Percentiles rank a stretch among this genome's conserved stretches.
Conservation (phyloP, 2,329 filamentous ascomycete genomes). For the Colletotrichum eremochloae region DNA sequence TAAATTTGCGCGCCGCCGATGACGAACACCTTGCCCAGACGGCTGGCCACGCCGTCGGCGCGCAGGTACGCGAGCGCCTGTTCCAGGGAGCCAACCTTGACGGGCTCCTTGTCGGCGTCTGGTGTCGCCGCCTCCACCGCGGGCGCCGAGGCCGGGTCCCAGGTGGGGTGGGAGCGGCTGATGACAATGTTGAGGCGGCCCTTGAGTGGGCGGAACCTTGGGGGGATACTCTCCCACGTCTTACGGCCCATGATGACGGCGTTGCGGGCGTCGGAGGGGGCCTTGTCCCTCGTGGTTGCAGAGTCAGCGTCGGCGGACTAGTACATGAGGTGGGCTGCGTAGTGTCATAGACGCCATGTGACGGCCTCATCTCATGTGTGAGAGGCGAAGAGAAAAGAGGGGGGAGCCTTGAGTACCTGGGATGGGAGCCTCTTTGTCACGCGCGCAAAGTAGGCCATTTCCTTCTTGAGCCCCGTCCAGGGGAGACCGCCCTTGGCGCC, state of each 20-base stretch:
- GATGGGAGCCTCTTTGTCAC: slow-evolving; percentile 79
- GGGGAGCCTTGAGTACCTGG: slow-evolving; percentile 48
- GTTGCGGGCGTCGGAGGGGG: slow-evolving; percentile 62
- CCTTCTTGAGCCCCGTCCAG: slow-evolving; percentile 88
- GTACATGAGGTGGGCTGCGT: background rate
- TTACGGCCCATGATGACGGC: slow-evolving; percentile 98
- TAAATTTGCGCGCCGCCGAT: slow-evolving; percentile 95
- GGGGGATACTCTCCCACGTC: slow-evolving; percentile 93
- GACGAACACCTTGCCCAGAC: slow-evolving; percentile 77
- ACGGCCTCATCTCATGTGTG: background rate
- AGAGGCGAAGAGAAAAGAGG: background rate
- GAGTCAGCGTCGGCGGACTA: background rate
- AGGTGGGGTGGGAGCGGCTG: slow-evolving; percentile 63
- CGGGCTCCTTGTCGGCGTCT: slow-evolving; percentile 58
- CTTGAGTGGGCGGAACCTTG: slow-evolving; percentile 81
- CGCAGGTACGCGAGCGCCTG: slow-evolving; percentile 66
- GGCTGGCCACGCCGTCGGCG: slow-evolving; percentile 49
- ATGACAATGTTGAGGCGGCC: slow-evolving; percentile 87
- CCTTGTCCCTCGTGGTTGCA: slow-evolving; percentile 28
- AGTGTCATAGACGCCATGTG: background rate
- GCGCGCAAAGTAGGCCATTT: slow-evolving; percentile 96
- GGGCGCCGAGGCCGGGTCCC: slow-evolving; percentile 27
- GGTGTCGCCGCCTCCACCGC: background rate
- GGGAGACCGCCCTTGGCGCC: slow-evolving; percentile 83
- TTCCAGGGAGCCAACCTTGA: slow-evolving; percentile 71